Conservation (phyloP, 441 rosid genomes). For the Aquilaria agallochum region DNA sequence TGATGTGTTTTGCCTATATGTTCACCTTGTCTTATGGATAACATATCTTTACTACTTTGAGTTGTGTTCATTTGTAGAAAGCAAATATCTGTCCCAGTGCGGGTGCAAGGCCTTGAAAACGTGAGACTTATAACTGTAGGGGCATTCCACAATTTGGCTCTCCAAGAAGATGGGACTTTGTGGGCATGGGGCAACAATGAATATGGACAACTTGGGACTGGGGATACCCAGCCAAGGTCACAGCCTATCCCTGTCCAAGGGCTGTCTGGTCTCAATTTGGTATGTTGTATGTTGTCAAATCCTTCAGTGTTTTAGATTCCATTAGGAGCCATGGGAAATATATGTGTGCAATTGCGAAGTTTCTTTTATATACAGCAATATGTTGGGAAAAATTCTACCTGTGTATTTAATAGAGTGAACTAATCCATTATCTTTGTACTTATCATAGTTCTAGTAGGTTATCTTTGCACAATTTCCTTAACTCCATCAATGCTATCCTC, state of each 20-base stretch:
- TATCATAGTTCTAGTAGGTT: no score
- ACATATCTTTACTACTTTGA: neutral
- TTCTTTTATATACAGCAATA: no score
- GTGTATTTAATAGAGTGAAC: no score
- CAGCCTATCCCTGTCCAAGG: slow-evolving; percentile 91
- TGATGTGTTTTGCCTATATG: slow-evolving; percentile 4
- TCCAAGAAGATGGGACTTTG: slow-evolving; percentile 86
- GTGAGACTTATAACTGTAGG: slow-evolving; percentile 92
- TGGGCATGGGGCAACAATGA: slow-evolving; percentile 99
- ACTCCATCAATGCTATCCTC: no score
- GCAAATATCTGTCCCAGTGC: slow-evolving; percentile 93
- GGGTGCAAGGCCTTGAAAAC: slow-evolving; percentile 95
- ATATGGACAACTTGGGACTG: slow-evolving; percentile 99
- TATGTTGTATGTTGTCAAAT: slow-evolving; percentile 28
- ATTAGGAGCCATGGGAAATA: no score
- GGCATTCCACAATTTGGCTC: slow-evolving; percentile 97
- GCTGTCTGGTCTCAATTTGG: slow-evolving; percentile 78
- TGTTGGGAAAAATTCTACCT: no score
- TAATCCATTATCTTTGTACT: no score
- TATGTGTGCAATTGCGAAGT: no score
- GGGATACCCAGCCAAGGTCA: slow-evolving; percentile 98
- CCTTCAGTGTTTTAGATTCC: neutral
- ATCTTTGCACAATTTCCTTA: no score
- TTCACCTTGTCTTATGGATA: neutral
- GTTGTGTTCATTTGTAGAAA: slow-evolving; percentile 47